These are phyloP conservation scores for Elongisporangium senticosum DNA, from an alignment of 352 stramenopile genomes.

Conservation along the genomic window DNA sequence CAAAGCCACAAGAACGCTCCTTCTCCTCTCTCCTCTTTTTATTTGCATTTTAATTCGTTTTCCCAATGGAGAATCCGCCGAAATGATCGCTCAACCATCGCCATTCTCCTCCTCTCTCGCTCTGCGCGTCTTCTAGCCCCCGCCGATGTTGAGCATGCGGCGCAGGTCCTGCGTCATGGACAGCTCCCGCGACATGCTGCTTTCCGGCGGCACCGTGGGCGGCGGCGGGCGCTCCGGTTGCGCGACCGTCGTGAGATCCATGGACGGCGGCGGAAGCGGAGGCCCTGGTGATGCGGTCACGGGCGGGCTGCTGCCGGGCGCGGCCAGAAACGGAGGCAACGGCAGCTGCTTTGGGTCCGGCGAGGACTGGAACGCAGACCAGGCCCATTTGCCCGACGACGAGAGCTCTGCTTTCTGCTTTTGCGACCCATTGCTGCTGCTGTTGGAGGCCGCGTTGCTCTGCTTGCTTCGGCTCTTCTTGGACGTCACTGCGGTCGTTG, in stretches of 20 bases:
- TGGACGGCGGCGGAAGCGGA: constrained; percentile 18
- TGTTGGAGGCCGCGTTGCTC: constrained; percentile 21
- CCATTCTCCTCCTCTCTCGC: constrained; percentile 9
- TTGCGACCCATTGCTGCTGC: constrained; percentile 11
- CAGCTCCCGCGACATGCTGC: constrained; percentile 41
- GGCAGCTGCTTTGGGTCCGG: constrained; percentile 67
- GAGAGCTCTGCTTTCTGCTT: constrained; percentile 54
- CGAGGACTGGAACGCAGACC: constrained; percentile 80
- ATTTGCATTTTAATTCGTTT: too few species aligned
- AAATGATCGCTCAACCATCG: constrained; percentile 9
- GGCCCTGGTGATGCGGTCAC: constrained; percentile 1
- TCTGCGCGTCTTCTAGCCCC: constrained; percentile 16
- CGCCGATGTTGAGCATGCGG: constrained; percentile 77
- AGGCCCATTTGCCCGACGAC: constrained; percentile 67
- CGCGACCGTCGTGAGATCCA: constrained; percentile 1
- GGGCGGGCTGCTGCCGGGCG: neutral
- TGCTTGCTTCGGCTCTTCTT: constrained; percentile 38
- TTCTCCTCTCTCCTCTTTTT: too few species aligned
- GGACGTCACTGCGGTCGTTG: constrained; percentile 7
- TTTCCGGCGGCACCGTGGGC: constrained; percentile 26
- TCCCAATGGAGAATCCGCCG: neutral
- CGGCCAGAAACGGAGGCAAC: constrained; percentile 62
- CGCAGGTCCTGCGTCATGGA: constrained; percentile 78
- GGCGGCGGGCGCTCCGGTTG: constrained; percentile 17
- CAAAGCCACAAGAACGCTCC: too few species aligned